Evolutionary conservation across 1,284 basidiomycete species (phyloP).

Genomic region (Tilletia walkeri): DNA sequence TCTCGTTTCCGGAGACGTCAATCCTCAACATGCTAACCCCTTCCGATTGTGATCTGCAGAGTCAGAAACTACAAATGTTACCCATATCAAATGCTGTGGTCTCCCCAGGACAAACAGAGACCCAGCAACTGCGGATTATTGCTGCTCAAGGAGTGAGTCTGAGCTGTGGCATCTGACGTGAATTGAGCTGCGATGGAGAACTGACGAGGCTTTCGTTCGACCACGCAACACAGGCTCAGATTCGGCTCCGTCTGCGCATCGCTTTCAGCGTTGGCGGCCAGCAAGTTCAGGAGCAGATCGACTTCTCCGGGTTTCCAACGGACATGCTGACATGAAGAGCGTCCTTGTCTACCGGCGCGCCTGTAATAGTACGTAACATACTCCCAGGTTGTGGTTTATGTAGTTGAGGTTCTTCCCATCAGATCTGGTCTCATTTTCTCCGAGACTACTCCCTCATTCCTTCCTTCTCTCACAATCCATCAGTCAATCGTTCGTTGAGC

Average conservation of each 20-base stretch:
- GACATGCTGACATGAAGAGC: conserved; percentile 18
- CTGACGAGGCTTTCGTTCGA: too few species aligned
- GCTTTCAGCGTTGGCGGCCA: conserved; percentile 68
- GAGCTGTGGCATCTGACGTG: neutral
- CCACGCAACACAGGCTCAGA: conserved; percentile 65
- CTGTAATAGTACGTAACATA: too few species aligned
- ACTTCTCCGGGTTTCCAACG: conserved; percentile 65
- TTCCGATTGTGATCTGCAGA: conserved; percentile 60
- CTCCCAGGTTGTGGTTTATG: too few species aligned
- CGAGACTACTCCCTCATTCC: too few species aligned
- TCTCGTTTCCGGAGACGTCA: too few species aligned
- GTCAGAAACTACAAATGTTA: conserved; percentile 96
- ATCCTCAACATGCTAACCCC: neutral
- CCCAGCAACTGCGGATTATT: conserved; percentile 89
- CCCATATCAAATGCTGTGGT: conserved; percentile 87
- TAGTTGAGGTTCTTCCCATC: too few species aligned
- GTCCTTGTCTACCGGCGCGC: too few species aligned
- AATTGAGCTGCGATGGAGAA: too few species aligned
- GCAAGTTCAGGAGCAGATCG: conserved; percentile 83
- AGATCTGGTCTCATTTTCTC: too few species aligned
- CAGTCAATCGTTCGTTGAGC: too few species aligned
- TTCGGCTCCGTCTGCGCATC: conserved; percentile 83
- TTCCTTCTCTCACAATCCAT: too few species aligned
- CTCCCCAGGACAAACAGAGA: conserved; percentile 75
- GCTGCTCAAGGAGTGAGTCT: conserved; percentile 78